Conservation (phyloP, 352 stramenopile species). For the Pythium volutum region DNA sequence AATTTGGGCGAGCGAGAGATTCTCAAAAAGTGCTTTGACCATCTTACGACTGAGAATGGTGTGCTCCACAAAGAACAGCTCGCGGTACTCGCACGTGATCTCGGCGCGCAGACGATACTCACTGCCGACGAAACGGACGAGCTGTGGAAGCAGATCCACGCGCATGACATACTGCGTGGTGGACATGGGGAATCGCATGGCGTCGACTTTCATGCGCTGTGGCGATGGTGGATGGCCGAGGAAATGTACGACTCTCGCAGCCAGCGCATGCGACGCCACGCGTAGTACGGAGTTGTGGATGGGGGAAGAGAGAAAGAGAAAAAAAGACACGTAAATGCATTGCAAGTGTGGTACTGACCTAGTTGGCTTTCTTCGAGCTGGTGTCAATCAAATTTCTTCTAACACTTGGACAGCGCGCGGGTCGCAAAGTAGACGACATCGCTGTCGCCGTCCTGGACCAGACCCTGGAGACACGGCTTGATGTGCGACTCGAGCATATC, state of each 20-base stretch:
- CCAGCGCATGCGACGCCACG: neutral
- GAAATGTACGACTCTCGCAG: conserved; percentile 27
- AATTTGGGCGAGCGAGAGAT: conserved; percentile 33
- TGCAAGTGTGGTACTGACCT: conserved; percentile 26
- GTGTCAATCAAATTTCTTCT: conserved; percentile 22
- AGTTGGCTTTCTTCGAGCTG: conserved; percentile 13
- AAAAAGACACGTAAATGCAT: conserved; percentile 22
- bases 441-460: conserved; percentile 89
- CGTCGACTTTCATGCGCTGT: conserved; percentile 40
- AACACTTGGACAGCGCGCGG: conserved; percentile 64
- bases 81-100: conserved; percentile 27
- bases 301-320: neutral
- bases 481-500: conserved; percentile 69
- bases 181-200: neutral
- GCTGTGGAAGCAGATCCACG: conserved; percentile 34
- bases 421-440: conserved; percentile 95
- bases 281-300: neutral
- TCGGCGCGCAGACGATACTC: conserved; percentile 32
- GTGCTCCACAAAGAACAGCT: conserved; percentile 34
- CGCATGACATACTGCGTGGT: neutral
- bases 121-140: conserved; percentile 42
- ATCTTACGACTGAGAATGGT: conserved; percentile 10
- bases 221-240: conserved; percentile 61
- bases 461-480: conserved; percentile 76
- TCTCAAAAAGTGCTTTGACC: conserved; percentile 36